A percentile compares a stretch with the other conserved stretches of the same genome.
phyloP scores from a whole-genome alignment of 768 basidiomycete genomes.

The Mycena belliarum region DNA sequence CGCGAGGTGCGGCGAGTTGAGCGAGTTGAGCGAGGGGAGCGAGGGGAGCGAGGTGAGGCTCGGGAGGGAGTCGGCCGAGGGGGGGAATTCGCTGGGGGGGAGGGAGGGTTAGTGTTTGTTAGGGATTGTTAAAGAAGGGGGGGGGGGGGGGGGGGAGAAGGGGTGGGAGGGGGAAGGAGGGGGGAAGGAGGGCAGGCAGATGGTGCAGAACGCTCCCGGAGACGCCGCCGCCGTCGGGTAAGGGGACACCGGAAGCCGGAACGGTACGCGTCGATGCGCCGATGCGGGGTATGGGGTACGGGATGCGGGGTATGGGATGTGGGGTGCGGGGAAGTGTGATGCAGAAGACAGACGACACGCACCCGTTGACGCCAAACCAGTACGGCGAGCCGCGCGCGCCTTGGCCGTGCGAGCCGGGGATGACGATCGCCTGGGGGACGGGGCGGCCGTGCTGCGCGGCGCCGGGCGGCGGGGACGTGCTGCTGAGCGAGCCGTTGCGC shows the following conservation, averaged over 20 bases:
- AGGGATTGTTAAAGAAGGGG: too few species aligned
- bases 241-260: background rate
- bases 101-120: too few species aligned
- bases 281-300: too few species aligned
- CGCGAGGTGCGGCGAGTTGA: constrained; percentile 26
- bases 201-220: too few species aligned
- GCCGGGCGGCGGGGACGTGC: constrained; percentile 55
- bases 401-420: constrained; percentile 38
- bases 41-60: constrained; percentile 19
- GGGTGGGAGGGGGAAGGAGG: too few species aligned
- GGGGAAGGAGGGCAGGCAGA: too few species aligned
- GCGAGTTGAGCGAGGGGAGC: constrained; percentile 35
- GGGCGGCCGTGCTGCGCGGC: too few species aligned
- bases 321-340: too few species aligned
- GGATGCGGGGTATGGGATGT: too few species aligned
- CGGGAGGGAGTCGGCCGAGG: constrained; percentile 19
- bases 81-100: background rate
- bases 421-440: constrained; percentile 70
- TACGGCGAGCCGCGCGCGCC: constrained; percentile 7
- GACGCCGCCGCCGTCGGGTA: background rate
- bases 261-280: too few species aligned
- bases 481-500: constrained; percentile 60
- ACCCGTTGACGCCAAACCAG: constrained; percentile 19
- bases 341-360: background rate
- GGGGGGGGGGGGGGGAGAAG: too few species aligned